Conservation (phyloP, 768 basidiomycete species). For the Antrodiella citrinella region DNA sequence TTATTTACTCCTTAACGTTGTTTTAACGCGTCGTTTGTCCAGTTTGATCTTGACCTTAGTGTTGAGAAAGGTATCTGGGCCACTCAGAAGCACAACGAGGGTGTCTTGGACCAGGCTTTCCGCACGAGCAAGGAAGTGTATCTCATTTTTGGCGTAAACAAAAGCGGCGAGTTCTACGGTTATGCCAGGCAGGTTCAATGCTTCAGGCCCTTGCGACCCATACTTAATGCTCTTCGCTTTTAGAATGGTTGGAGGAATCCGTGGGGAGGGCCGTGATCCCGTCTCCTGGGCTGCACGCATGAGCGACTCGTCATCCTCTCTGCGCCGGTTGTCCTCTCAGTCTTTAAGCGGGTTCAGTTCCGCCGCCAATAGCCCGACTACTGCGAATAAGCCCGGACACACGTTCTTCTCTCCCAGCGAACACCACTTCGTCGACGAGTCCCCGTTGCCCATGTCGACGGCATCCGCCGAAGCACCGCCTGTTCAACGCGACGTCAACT, state of each 20-base stretch:
- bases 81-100: conserved; percentile 90
- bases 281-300: conserved; percentile 51
- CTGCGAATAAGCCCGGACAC: background rate
- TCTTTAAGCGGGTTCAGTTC: conserved; percentile 10
- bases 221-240: background rate
- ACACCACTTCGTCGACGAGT: conserved; percentile 33
- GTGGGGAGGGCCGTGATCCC: conserved; percentile 33
- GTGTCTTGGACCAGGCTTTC: conserved; percentile 84
- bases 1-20: background rate
- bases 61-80: conserved; percentile 79
- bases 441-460: conserved; percentile 27
- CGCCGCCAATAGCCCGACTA: conserved; percentile 4
- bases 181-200: conserved; percentile 62
- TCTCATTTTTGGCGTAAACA: conserved; percentile 89
- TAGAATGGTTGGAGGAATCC: conserved; percentile 69
- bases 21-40: conserved; percentile 1
- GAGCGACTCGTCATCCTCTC: conserved; percentile 15
- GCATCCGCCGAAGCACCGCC: conserved; percentile 16
- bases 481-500: conserved; percentile 15
- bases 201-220: conserved; percentile 2
- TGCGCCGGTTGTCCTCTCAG: conserved; percentile 19
- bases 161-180: conserved; percentile 91
- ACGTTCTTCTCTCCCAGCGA: conserved; percentile 30
- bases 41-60: conserved; percentile 77
- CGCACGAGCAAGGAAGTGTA: conserved; percentile 86